Conservation (phyloP, 2,329 filamentous ascomycete genomes). For the Apiospora rasikravindrae region DNA sequence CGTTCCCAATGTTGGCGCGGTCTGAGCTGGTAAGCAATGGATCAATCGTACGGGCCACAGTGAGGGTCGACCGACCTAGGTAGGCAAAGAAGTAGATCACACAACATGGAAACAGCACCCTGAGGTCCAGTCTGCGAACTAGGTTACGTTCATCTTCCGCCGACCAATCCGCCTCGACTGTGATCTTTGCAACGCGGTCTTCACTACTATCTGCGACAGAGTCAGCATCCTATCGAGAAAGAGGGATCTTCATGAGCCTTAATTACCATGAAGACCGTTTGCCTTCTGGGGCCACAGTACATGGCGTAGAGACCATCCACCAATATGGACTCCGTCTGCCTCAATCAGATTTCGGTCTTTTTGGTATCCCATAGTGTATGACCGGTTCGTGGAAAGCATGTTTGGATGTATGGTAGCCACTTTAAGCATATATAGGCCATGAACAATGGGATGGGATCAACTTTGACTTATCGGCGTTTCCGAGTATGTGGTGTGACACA, state of each 20-base stretch:
- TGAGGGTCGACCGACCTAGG: too few relatives aligned
- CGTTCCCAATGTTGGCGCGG: background rate
- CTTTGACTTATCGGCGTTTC: background rate
- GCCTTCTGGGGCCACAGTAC: conserved; percentile 1
- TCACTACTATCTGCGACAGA: background rate
- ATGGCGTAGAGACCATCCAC: background rate
- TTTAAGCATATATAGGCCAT: background rate
- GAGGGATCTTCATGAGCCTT: too few relatives aligned
- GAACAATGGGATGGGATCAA: background rate
- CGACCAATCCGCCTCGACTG: background rate
- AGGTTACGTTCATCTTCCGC: background rate
- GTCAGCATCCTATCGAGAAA: background rate
- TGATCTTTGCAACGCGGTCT: background rate
- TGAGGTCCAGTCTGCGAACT: conserved; percentile 16
- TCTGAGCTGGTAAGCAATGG: background rate
- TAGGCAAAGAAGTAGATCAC: background rate
- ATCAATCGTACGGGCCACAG: background rate
- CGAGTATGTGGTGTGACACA: background rate
- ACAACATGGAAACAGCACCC: conserved; percentile 15
- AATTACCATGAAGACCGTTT: conserved; percentile 4
- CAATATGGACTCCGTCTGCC: background rate
- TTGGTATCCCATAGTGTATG: background rate
- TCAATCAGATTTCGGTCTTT: background rate
- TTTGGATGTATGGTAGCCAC: background rate
- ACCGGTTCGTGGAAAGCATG: background rate